Percentiles rank a stretch among this genome's conserved stretches.
phyloP scores from a whole-genome alignment of 129 eudicot genomes.

The Centella asiatica region DNA sequence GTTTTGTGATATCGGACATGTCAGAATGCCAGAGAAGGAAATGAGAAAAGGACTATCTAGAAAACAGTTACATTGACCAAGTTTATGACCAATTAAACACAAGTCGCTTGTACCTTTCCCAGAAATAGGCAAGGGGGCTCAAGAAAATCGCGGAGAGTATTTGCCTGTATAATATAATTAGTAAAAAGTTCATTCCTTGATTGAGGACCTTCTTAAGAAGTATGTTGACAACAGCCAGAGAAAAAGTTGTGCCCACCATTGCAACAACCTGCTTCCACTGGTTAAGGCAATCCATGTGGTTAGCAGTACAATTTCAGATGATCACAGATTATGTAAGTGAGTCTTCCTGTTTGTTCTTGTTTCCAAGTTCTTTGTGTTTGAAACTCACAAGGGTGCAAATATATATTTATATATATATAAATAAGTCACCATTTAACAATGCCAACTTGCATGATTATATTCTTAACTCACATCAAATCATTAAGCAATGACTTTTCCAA shows the following conservation, averaged over 20 bases:
- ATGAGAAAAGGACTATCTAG: too few species aligned
- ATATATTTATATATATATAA: not conserved
- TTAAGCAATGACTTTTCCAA: not conserved
- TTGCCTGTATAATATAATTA: slow-evolving; percentile 36
- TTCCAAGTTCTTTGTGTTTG: not conserved
- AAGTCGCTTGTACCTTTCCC: slow-evolving; percentile 34
- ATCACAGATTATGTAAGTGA: not conserved
- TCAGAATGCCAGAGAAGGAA: too few species aligned
- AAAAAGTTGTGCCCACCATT: slow-evolving; percentile 29
- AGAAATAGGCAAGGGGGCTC: slow-evolving; percentile 39
- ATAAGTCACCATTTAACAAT: not conserved
- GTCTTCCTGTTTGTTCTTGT: not conserved
- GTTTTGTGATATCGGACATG: too few species aligned
- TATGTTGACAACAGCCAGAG: slow-evolving; percentile 33
- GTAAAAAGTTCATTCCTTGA: slow-evolving; percentile 30
- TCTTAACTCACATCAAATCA: slow-evolving; percentile 2
- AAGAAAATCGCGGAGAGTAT: slow-evolving; percentile 29
- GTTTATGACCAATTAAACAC: too few species aligned
- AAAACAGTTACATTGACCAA: not conserved
- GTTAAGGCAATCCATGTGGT: slow-evolving; percentile 23
- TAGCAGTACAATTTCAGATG: not conserved
- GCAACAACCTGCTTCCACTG: slow-evolving; percentile 38
- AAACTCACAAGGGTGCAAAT: not conserved
- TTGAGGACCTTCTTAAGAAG: slow-evolving; percentile 41
- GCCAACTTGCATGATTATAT: slow-evolving; percentile 3